phyloP scores from a whole-genome alignment of 2,329 filamentous ascomycete species.

The Fusarium avenaceum region DNA sequence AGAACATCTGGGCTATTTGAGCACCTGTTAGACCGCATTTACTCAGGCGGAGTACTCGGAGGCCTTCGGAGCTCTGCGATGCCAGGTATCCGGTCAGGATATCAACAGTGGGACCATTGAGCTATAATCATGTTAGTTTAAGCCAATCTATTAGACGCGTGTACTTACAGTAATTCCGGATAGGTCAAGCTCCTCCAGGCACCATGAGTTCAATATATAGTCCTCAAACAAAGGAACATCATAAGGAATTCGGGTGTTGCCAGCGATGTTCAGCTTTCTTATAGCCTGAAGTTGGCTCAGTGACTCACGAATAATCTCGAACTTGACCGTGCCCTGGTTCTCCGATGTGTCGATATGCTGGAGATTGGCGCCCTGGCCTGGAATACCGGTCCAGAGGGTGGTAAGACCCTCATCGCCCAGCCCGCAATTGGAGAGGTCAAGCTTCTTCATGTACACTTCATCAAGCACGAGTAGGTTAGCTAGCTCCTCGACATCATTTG shows the following conservation, averaged over 20 bases:
- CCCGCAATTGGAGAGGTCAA: conserved; percentile 66
- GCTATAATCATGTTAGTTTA: conserved; percentile 45
- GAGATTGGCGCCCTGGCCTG: conserved; percentile 60
- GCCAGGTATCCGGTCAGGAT: conserved; percentile 63
- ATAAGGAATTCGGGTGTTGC: conserved; percentile 62
- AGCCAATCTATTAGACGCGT: neutral
- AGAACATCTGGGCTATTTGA: conserved; percentile 65
- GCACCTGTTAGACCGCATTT: conserved; percentile 66
- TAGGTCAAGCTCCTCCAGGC: conserved; percentile 67
- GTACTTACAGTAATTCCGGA: conserved; percentile 66
- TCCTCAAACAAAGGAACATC: conserved; percentile 63
- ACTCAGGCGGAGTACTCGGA: conserved; percentile 63
- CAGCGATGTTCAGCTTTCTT: conserved; percentile 64
- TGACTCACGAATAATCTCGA: conserved; percentile 61
- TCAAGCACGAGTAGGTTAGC: conserved; percentile 54
- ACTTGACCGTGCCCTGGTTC: conserved; percentile 65
- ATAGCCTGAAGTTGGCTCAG: conserved; percentile 61
- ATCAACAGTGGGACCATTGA: conserved; percentile 64
- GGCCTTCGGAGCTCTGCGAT: conserved; percentile 55
- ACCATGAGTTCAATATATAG: conserved; percentile 59
- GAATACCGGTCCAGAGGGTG: conserved; percentile 62
- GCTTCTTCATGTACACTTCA: conserved; percentile 59
- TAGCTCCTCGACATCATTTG: conserved; percentile 61
- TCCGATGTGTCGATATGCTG: conserved; percentile 66
- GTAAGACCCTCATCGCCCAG: conserved; percentile 64